These are phyloP conservation scores for Tetracentron sinense DNA, from an alignment of 164 flowering plant genomes.

Conservation along the genomic window DNA sequence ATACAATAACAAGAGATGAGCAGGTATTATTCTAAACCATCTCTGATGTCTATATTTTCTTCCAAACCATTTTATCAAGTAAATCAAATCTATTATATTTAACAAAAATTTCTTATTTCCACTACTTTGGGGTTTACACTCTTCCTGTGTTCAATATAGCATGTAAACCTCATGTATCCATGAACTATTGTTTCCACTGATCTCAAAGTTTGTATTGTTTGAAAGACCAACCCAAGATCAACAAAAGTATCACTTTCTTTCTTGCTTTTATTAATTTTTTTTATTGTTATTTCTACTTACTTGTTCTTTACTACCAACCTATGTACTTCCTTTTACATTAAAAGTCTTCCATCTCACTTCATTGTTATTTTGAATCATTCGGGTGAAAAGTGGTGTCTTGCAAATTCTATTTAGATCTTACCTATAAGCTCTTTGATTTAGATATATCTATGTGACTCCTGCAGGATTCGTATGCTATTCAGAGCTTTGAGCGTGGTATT, in stretches of 20 bases:
- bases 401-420: too few species aligned
- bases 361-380: too few species aligned
- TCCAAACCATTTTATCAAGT: neutral
- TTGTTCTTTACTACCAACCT: too few species aligned
- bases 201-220: too few species aligned
- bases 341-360: neutral
- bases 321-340: neutral
- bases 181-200: neutral
- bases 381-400: too few species aligned
- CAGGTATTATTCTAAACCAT: conserved; percentile 44
- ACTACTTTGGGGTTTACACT: neutral
- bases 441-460: neutral
- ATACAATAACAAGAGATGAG: conserved; percentile 57
- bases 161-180: neutral
- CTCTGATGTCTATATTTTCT: neutral
- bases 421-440: too few species aligned
- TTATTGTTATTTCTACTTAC: too few species aligned
- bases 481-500: conserved; percentile 58
- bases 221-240: too few species aligned
- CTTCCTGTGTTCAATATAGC: neutral
- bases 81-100: too few species aligned
- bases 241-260: too few species aligned
- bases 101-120: neutral
- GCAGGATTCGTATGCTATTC: conserved; percentile 54
- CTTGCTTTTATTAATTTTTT: too few species aligned